Conservation (phyloP, 805 yeast species). For the Torulaspora quercuum region DNA sequence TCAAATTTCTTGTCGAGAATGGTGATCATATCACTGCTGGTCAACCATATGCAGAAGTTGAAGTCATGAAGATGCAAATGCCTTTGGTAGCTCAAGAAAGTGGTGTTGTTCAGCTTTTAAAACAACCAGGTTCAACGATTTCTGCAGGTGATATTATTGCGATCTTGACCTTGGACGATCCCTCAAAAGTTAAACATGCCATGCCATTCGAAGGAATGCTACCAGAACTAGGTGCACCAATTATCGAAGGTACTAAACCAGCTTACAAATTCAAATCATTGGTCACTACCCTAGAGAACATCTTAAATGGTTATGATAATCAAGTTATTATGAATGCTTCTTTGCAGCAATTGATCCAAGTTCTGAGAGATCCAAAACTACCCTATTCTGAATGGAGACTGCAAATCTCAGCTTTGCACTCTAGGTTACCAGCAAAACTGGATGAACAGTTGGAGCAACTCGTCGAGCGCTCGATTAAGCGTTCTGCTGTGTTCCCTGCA, state of each 20-base stretch:
- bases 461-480: conserved; percentile 59
- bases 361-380: conserved; percentile 72
- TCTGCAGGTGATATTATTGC: conserved; percentile 97
- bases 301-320: conserved; percentile 88
- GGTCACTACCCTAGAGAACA: conserved; percentile 64
- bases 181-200: conserved; percentile 95
- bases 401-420: conserved; percentile 84
- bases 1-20: conserved; percentile 85
- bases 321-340: conserved; percentile 90
- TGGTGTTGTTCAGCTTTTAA: conserved; percentile 86
- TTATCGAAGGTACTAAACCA: conserved; percentile 77
- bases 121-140: conserved; percentile 98
- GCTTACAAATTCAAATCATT: conserved; percentile 64
- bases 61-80: conserved; percentile 99
- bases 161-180: conserved; percentile 90
- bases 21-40: conserved; percentile 93
- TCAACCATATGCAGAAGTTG: conserved; percentile 96
- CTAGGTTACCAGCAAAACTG: conserved; percentile 77
- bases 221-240: conserved; percentile 84
- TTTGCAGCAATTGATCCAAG: conserved; percentile 64
- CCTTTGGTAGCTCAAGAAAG: conserved; percentile 91
- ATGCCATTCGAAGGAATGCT: conserved; percentile 90
- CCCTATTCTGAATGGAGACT: conserved; percentile 92
- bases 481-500: conserved; percentile 90
- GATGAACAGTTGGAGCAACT: conserved; percentile 63